These are phyloP conservation scores for Naganishia onofrii DNA, from an alignment of 768 basidiomycete species.

Conservation along the genomic window DNA sequence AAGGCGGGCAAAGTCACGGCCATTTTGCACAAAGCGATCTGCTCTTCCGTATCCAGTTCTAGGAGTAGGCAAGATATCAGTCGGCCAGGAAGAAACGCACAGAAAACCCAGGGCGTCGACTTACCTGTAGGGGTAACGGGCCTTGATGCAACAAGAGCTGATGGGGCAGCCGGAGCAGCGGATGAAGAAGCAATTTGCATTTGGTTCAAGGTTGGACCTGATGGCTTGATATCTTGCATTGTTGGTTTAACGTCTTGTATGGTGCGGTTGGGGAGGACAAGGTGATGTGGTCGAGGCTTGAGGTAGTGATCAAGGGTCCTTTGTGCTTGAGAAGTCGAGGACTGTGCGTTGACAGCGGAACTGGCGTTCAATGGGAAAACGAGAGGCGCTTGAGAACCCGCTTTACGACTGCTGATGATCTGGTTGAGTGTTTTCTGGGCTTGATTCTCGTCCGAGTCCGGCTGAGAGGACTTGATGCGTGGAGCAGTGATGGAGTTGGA, in stretches of 20 bases:
- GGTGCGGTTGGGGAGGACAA: too few species aligned
- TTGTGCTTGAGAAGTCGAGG: neutral
- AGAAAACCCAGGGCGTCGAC: neutral
- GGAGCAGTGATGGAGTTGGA: neutral
- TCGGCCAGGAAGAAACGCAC: neutral
- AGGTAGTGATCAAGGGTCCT: conserved; percentile 3
- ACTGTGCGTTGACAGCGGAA: neutral
- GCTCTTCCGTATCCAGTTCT: conserved; percentile 5
- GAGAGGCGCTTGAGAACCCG: neutral
- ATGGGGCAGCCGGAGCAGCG: neutral
- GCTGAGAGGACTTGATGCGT: neutral
- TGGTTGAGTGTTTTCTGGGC: neutral
- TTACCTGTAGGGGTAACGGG: neutral
- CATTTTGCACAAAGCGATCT: conserved; percentile 10
- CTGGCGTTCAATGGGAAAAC: neutral
- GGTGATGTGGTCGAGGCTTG: neutral
- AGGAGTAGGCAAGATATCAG: neutral
- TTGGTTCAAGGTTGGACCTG: neutral
- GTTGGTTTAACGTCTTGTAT: neutral
- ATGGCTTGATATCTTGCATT: neutral
- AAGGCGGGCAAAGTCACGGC: neutral
- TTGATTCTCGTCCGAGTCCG: conserved; percentile 11
- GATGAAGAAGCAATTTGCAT: neutral
- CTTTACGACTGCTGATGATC: conserved; percentile 12
- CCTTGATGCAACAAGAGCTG: neutral